Base-by-base conservation (phyloP, 1,139 yeast species). In the Saccharomycopsis hybrid region DNA sequence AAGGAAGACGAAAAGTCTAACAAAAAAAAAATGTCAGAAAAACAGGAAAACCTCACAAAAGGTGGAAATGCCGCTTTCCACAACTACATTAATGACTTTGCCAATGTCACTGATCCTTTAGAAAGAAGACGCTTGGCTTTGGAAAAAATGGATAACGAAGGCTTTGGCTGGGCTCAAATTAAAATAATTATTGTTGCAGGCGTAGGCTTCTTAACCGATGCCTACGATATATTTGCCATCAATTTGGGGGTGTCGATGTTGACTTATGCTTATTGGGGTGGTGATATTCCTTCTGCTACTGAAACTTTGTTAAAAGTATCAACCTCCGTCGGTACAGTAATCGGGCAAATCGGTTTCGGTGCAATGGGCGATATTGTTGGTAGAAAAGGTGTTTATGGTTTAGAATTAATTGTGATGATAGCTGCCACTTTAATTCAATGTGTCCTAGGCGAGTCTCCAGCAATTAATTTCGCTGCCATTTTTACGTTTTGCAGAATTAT, bases 21-120 rank as follows among this genome's bases (percentile, higher is more conserved):
- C 13, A 35, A 43, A 13, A n/a, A n/a, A n/a, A n/a, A n/a, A n/a
- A n/a, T n/a, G n/a, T n/a, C n/a, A n/a, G n/a, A n/a, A n/a, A n/a
- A n/a, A n/a, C n/a, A n/a, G n/a, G 29, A 48, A 3, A 50, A 50
- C 48, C 66, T 68, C 55, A 78, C 82, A 33, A 69, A 63, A 36
- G 95, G 95, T 70, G 95, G 96, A 71, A 85, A 87, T 67, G 80
- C 92, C 58, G 95, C 95, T 52, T 87, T 86, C 78, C 92, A 86
- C 72, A 89, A 87, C 67, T 85, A 78, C 66, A 66, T 85, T 59
- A 86, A 83, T 55, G 90, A 87, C 66, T 87, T 82, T 59, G 86
- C 94, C 44, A 88, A 87, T 65, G 77, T 87, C 58, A 84, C 80
- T 55, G 96, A 87, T 65, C 96, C 96, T 18, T 71, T 85, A 57